A percentile compares a stretch with the other conserved stretches of the same genome.
phyloP scores from a whole-genome alignment of 805 yeast genomes.

The Yarrowia divulgata region DNA sequence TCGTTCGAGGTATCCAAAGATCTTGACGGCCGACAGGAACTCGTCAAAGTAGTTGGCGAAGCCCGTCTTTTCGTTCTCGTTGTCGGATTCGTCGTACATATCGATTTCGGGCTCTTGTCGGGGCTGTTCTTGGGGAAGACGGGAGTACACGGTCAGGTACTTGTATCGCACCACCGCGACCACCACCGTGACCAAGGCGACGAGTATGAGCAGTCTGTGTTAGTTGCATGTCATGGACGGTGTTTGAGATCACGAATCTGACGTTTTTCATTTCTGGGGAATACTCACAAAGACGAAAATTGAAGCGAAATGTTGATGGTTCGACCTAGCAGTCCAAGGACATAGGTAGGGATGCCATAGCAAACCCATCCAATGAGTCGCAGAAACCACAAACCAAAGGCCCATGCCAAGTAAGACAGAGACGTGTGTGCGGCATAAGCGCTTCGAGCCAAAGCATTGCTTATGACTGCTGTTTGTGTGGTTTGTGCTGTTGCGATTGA shows the following conservation, averaged over 20 bases:
- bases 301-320: conserved; percentile 61
- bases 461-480: neutral
- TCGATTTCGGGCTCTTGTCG: conserved; percentile 57
- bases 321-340: conserved; percentile 51
- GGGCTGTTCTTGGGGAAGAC: conserved; percentile 57
- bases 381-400: conserved; percentile 36
- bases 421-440: conserved; percentile 35
- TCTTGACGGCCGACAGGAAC: conserved; percentile 86
- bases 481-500: neutral
- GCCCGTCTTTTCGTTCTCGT: conserved; percentile 54
- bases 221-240: neutral
- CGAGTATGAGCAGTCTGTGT: conserved; percentile 43
- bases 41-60: conserved; percentile 81
- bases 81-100: conserved; percentile 54
- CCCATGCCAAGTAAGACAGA: conserved; percentile 23
- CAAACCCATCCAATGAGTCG: conserved; percentile 33
- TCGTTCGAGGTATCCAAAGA: conserved; percentile 90
- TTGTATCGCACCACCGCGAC: conserved; percentile 66
- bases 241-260: too few relatives aligned
- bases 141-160: conserved; percentile 68
- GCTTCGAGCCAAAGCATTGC: conserved; percentile 18
- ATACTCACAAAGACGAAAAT: conserved; percentile 52
- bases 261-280: too few relatives aligned
- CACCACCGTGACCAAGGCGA: conserved; percentile 50
- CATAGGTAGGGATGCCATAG: conserved; percentile 48